phyloP scores from a whole-genome alignment of 257 asterid genomes.

The Solanum pimpinellifolium region DNA sequence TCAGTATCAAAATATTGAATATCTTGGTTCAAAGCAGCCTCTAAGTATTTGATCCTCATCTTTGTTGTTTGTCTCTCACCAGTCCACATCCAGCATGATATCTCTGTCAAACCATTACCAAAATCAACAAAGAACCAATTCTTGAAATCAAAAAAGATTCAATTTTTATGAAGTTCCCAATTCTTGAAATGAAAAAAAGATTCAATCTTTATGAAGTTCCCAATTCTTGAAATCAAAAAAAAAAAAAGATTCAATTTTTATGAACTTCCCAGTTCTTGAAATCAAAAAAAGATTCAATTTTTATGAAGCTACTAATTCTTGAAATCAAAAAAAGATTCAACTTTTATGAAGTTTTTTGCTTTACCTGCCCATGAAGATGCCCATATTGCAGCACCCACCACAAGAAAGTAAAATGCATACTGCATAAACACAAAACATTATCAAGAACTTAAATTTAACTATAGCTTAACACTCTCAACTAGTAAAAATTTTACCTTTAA shows the following conservation, averaged over 20 bases:
- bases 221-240: neutral
- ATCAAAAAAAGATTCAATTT: neutral
- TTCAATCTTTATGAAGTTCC: neutral
- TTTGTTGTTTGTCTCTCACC: conserved; percentile 88
- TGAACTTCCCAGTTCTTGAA: neutral
- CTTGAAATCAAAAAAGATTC: neutral
- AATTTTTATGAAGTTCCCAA: neutral
- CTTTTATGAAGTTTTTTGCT: neutral
- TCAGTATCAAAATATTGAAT: conserved; percentile 77
- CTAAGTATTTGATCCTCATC: conserved; percentile 78
- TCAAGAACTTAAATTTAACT: neutral
- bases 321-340: neutral
- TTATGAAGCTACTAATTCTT: neutral
- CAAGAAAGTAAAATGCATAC: conserved; percentile 97
- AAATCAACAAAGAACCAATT: neutral
- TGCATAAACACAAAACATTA: conserved; percentile 24
- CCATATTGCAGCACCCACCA: conserved; percentile 99
- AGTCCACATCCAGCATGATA: conserved; percentile 99
- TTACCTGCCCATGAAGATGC: conserved; percentile 99
- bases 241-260: neutral
- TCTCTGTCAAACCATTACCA: conserved; percentile 42
- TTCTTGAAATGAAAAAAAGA: neutral
- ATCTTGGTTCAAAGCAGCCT: conserved; percentile 81
- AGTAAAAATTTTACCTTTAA: conserved; percentile 41
- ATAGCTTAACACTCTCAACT: neutral